phyloP scores from a whole-genome alignment of 305 asterid genomes.

The Rubia tinctorum region DNA sequence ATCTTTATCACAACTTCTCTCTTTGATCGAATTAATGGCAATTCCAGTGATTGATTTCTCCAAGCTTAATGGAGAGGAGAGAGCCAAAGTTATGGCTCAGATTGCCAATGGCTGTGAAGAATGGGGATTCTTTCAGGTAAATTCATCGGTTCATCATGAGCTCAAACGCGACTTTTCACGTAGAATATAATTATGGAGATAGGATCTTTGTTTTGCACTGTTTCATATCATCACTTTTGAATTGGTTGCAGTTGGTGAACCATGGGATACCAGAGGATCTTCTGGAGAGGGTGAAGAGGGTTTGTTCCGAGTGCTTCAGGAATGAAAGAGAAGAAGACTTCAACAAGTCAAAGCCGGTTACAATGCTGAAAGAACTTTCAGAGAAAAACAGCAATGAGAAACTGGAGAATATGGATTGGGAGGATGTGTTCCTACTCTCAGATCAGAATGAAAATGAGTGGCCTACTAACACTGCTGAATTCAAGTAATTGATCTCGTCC shows the following conservation, averaged over 20 bases:
- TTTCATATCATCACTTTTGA: neutral
- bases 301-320: slow-evolving; percentile 58
- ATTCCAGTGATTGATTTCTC: slow-evolving; percentile 89
- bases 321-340: slow-evolving; percentile 61
- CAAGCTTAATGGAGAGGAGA: slow-evolving; percentile 67
- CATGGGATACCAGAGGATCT: slow-evolving; percentile 86
- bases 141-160: neutral
- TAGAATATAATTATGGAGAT: too few relatives aligned
- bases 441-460: slow-evolving; percentile 74
- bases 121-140: slow-evolving; percentile 95
- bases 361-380: slow-evolving; percentile 46
- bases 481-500: slow-evolving; percentile 42
- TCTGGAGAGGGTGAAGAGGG: slow-evolving; percentile 72
- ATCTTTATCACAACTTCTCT: slow-evolving; percentile 7
- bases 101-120: slow-evolving; percentile 72
- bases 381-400: slow-evolving; percentile 37
- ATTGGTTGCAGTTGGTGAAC: slow-evolving; percentile 49
- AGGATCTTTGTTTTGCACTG: too few relatives aligned
- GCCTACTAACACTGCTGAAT: slow-evolving; percentile 58
- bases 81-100: slow-evolving; percentile 56
- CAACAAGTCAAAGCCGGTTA: slow-evolving; percentile 48
- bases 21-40: slow-evolving; percentile 32
- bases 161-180: too few relatives aligned
- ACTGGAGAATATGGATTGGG: slow-evolving; percentile 77
- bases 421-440: slow-evolving; percentile 75